Conservation (phyloP, 169 alveolate genomes). For the Ophryocystis elektroscirrha region DNA sequence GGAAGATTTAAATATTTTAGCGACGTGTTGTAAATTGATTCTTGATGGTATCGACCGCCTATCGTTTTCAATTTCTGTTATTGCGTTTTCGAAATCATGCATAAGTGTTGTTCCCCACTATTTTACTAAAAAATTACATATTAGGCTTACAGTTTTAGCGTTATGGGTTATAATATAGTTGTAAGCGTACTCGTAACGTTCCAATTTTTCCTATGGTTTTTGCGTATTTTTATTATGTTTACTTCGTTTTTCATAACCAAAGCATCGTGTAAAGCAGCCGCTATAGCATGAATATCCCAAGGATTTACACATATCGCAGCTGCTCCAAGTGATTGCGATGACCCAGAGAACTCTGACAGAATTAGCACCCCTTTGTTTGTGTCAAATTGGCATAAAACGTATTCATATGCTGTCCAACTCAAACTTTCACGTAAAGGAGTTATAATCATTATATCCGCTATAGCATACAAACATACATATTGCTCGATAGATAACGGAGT, state of each 20-base stretch:
- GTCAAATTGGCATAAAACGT: background rate
- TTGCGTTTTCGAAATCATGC: no score
- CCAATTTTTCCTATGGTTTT: background rate
- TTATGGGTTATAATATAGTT: background rate
- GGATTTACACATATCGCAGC: constrained; percentile 3
- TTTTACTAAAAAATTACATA: no score
- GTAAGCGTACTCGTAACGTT: constrained; percentile 5
- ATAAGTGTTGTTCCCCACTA: no score
- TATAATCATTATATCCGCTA: background rate
- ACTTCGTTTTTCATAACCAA: background rate
- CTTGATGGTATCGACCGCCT: no score
- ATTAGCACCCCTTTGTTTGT: constrained; percentile 2
- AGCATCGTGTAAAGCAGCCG: constrained; percentile 9
- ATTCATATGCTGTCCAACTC: constrained; percentile 2
- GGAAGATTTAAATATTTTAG: no score
- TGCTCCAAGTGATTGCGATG: constrained; percentile 2
- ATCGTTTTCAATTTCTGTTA: no score
- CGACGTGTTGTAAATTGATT: no score
- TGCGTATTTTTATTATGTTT: no score
- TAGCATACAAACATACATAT: background rate
- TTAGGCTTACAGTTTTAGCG: background rate
- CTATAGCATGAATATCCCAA: constrained; percentile 4
- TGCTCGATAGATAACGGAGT: background rate
- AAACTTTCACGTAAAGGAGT: constrained; percentile 1
- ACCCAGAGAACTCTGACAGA: constrained; percentile 4